phyloP scores from a whole-genome alignment of 352 stramenopile species.

The Phytopythium litorale region DNA sequence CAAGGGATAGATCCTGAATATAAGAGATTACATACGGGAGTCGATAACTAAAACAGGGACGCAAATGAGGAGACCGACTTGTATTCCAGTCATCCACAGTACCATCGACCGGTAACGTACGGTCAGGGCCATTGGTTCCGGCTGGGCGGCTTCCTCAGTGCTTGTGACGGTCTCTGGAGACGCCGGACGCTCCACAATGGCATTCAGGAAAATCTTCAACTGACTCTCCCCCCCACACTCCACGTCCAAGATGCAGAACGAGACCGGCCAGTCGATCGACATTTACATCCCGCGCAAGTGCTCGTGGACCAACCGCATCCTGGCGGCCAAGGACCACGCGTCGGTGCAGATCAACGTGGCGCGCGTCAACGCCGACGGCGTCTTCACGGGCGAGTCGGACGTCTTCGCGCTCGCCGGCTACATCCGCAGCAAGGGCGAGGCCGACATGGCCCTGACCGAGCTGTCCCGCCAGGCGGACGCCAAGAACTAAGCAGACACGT shows the following conservation, averaged over 20 bases:
- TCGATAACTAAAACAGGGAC: neutral
- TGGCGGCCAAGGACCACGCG: conserved; percentile 97
- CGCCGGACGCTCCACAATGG: neutral
- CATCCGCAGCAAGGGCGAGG: conserved; percentile 95
- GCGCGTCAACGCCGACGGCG: conserved; percentile 95
- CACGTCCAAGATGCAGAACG: conserved; percentile 95
- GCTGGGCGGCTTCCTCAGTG: neutral
- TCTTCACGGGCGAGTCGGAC: conserved; percentile 96
- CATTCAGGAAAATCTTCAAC: conserved; percentile 67
- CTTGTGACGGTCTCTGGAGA: neutral
- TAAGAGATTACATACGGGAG: neutral
- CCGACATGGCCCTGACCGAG: conserved; percentile 92
- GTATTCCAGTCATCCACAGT: neutral
- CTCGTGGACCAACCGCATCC: conserved; percentile 98
- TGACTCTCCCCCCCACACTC: conserved; percentile 15
- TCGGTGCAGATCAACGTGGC: conserved; percentile 98
- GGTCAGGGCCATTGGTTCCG: conserved; percentile 75
- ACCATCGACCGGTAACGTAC: conserved; percentile 74
- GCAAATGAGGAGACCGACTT: neutral
- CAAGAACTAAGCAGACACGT: conserved; percentile 63
- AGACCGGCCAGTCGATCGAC: conserved; percentile 95
- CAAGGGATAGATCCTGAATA: neutral
- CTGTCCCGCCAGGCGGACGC: conserved; percentile 66
- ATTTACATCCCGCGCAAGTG: conserved; percentile 99
- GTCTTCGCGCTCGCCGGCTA: conserved; percentile 95